A percentile compares a stretch with the other conserved stretches of the same genome.
Conservation (phyloP, 2,329 filamentous ascomycete genomes). For the Aureobasidium sp. region DNA sequence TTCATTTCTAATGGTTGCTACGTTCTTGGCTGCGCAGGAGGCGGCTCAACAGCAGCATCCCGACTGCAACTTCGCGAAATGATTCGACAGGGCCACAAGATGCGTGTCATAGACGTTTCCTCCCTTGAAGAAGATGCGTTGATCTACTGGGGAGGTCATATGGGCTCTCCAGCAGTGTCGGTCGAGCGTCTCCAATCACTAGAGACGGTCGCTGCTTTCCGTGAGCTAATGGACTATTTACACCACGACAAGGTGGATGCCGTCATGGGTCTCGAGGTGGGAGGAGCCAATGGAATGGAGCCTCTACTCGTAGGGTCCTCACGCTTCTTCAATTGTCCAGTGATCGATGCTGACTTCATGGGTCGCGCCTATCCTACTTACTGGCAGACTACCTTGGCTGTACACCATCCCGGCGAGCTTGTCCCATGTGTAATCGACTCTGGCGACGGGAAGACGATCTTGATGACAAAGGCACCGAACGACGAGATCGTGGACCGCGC, state of each 20-base stretch:
- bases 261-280: slow-evolving; percentile 57
- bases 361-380: slow-evolving; percentile 38
- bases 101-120: slow-evolving; percentile 44
- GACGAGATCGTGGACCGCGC: slow-evolving; percentile 36
- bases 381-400: slow-evolving; percentile 39
- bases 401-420: slow-evolving; percentile 32
- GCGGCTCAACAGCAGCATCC: slow-evolving; percentile 46
- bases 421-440: slow-evolving; percentile 39
- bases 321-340: slow-evolving; percentile 38
- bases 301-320: slow-evolving; percentile 49
- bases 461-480: slow-evolving; percentile 34
- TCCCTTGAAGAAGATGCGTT: slow-evolving; percentile 43
- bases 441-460: slow-evolving; percentile 36
- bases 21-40: slow-evolving; percentile 53
- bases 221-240: slow-evolving; percentile 43
- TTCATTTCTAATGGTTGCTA: slow-evolving; percentile 53
- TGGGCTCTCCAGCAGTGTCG: slow-evolving; percentile 51
- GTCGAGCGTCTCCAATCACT: slow-evolving; percentile 53
- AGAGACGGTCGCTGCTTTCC: slow-evolving; percentile 37
- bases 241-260: slow-evolving; percentile 40
- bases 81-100: slow-evolving; percentile 41
- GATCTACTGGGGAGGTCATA: slow-evolving; percentile 49
- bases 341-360: slow-evolving; percentile 40
- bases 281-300: slow-evolving; percentile 55
- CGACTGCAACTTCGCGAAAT: slow-evolving; percentile 45